Evolutionary conservation across 2,329 filamentous ascomycete species (phyloP).

Genomic region (Geosmithia flava): DNA sequence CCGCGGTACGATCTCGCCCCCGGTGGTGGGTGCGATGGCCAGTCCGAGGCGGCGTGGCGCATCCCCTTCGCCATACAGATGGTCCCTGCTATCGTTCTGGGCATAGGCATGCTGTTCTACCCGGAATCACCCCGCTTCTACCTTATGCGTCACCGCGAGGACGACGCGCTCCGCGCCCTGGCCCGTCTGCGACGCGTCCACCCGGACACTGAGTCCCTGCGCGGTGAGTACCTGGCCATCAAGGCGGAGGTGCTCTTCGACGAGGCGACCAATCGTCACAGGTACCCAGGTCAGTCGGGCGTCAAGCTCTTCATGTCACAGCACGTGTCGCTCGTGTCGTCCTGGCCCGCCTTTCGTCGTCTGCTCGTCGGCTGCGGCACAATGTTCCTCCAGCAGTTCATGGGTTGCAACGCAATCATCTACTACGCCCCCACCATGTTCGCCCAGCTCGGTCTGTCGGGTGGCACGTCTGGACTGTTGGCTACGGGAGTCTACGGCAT

Average conservation of each 20-base stretch:
- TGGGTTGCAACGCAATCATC: constrained; percentile 32
- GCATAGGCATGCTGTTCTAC: constrained; percentile 41
- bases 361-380: constrained; percentile 40
- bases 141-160: constrained; percentile 17
- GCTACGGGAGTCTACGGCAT: constrained; percentile 47
- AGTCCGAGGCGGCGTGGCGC: constrained; percentile 29
- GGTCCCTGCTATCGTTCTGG: constrained; percentile 40
- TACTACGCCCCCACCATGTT: constrained; percentile 36
- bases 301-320: constrained; percentile 16
- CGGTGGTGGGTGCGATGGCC: constrained; percentile 25
- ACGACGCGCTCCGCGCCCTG: constrained; percentile 16
- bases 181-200: constrained; percentile 18
- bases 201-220: constrained; percentile 14
- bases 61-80: constrained; percentile 39
- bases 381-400: constrained; percentile 43
- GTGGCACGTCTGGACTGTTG: constrained; percentile 31
- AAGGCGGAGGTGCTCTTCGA: constrained; percentile 24
- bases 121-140: constrained; percentile 21
- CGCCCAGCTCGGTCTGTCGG: constrained; percentile 24
- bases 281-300: constrained; percentile 16
- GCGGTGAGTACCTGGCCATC: constrained; percentile 20
- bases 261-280: constrained; percentile 12
- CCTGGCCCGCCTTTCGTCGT: constrained; percentile 21
- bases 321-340: constrained; percentile 15
- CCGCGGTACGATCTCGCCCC: constrained; percentile 24